Evolutionary conservation across 176 grass and related monocot genomes (phyloP), one percentile per base, ranked within the genome.

Genomic region (Cymbopogon citratus): DNA sequence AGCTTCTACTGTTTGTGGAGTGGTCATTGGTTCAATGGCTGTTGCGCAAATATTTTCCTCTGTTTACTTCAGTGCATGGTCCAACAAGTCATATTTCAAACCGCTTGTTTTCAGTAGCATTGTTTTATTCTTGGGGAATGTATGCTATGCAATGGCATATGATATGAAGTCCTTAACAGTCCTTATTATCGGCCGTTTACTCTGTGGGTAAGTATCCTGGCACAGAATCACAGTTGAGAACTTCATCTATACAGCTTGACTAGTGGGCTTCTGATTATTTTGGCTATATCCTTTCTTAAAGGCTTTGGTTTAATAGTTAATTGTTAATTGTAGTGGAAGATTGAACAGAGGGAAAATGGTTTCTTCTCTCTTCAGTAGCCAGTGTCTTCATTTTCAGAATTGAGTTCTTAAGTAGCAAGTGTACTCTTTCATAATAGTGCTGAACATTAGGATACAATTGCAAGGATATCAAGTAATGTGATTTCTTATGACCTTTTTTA

Each of bases 21-120:
- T 97, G 67, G 89, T 97, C 82, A 97, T 97, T 73, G 93, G 93
- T 79, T 97, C 93, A 64, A 97, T 97, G 93, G 93, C 93, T 68
- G 80, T 97, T 81, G 93, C 93, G 29, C 93, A 97, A 89, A 59
- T 97, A 81, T 97, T 97, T 84, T 97, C 90, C 12, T 97, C 90
- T 40, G 88, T 97, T 74, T 97, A 97, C 85, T 92, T 97, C 76
- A 97, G 93, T 41, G 90, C 90, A 73, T 97, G 93, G 93, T 92
- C 90, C 52, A 97, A 97, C 84, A 97, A 93, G 56, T 92, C 90
- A 49, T 97, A 97, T 87, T 97, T 97, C 81, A 87, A 64, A 82
- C 93, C 93, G 12, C 90, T 97, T 73, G 70, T 97, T 71, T 97
- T 97, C 89, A 97, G 93, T 81, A 97, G 93, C 74, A 71, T 97